phyloP scores from a whole-genome alignment of 306 rosid species.

The Begonia loranthoides region DNA sequence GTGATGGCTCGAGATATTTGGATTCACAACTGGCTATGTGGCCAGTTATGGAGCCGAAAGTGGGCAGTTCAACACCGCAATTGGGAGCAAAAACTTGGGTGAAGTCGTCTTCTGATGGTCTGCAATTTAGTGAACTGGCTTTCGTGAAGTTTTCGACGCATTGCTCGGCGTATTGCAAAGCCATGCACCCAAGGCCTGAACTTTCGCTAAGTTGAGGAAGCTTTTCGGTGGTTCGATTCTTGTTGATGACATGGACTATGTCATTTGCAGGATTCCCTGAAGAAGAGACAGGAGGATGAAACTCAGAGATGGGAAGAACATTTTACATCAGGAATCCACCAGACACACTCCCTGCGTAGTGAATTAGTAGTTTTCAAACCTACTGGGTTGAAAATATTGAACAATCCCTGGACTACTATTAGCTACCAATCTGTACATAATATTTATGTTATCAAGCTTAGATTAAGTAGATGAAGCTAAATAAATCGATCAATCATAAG shows the following conservation, averaged over 20 bases:
- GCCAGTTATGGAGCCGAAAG: slow-evolving; percentile 62
- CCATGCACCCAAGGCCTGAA: slow-evolving; percentile 94
- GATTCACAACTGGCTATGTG: slow-evolving; percentile 52
- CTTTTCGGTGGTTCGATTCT: slow-evolving; percentile 56
- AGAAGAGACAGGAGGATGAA: slow-evolving; percentile 7
- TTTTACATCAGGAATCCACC: no score
- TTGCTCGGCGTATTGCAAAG: slow-evolving; percentile 57
- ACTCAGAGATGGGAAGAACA: not conserved
- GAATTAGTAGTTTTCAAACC: no score
- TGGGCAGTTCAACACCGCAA: slow-evolving; percentile 87
- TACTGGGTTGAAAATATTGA: not conserved
- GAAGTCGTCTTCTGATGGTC: slow-evolving; percentile 79
- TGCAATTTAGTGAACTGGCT: slow-evolving; percentile 45
- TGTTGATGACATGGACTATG: slow-evolving; percentile 61
- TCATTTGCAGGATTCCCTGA: slow-evolving; percentile 84
- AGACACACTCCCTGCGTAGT: no score
- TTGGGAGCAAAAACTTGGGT: slow-evolving; percentile 78
- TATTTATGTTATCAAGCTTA: no score
- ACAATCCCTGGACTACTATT: no score
- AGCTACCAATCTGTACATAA: no score
- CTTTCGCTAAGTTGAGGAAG: slow-evolving; percentile 45
- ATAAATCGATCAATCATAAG: no score
- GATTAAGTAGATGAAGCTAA: no score
- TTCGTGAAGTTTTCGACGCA: slow-evolving; percentile 71
- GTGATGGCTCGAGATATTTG: slow-evolving; percentile 53